Evolutionary conservation across 2,329 filamentous ascomycete species (phyloP), one percentile per base, ranked within the genome.

Genomic region (Elsinoe batatas): DNA sequence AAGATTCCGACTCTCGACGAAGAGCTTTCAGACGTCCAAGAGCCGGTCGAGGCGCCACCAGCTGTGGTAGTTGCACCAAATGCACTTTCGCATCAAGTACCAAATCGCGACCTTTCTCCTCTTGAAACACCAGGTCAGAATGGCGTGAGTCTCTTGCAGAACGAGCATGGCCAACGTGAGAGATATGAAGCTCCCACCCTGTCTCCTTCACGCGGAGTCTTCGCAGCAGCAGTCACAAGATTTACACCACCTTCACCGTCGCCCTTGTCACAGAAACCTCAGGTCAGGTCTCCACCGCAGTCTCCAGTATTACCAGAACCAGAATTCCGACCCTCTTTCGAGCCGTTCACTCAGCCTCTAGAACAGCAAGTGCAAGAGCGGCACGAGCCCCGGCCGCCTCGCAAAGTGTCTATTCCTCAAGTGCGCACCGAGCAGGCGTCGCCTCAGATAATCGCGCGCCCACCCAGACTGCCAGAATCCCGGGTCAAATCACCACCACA

Each of bases 211-310:
- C 53, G 53, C 15, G 53, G 53, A 36, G 32, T 43, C 26, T 47
- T 30, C 42, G 18, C 40, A 15, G 35, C 47, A 36, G 47, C 47
- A 8, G 18, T 36, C 15, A 53, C 35, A 13, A 55, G 40, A 35
- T 44, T 47, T 32, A 55, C 42, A 8, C 53, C 53, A 20, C 53
- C 53, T 26, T 55, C 53, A 5, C 53, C 53, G 11, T 55, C 53
- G 12, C 53, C 53, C 3, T 17, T 44, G 13, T 37, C 38, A 17
- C 35, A 43, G 47, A n/a, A 51, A 38, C 32, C 47, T 11, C 47
- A 51, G 22, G 47, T 51, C 8, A 30, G 35, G 13, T 57, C 55
- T 44, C 55, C 55, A 33, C 47, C 46, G 2, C 20, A 53, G 30
- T 38, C 49, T 17, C 53, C 56, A 6, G 38, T 40, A 3, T 47